Evolutionary conservation across 768 basidiomycete species (phyloP), one percentile per base, ranked within the genome.

Genomic region (Pholiota molesta): DNA sequence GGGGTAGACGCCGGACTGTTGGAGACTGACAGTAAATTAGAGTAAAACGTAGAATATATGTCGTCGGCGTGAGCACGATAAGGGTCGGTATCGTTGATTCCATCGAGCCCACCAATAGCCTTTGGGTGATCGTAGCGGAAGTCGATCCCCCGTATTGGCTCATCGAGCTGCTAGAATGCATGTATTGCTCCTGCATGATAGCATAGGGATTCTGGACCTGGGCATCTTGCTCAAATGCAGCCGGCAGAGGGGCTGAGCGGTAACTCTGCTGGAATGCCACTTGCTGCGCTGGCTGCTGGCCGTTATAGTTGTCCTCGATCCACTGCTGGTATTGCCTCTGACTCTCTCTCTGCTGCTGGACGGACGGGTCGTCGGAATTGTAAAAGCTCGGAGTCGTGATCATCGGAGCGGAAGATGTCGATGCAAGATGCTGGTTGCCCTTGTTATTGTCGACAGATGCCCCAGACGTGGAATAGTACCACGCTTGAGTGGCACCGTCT

Each of bases 311-410:
- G 55, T 49, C 47, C 47, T 78, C 74, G 19, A 73, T 69, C 77
- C 80, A 78, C 47, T 79, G 76, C 55, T 80, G 79, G 66, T 83
- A 84, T 55, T 81, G 75, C 1, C 55, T 61, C 28, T 71, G 75
- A 62, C 70, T 63, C 40, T 70, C 67, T 28, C 60, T 67, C 49
- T 65, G 65, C 49, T 70, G 69, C 35, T 71, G 66, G 14, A 73
- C 57, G 21, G 69, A 66, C n/a, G 72, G 67, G 3, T 76, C 74
- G 19, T 81, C 73, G 5, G 84, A 75, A 58, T 84, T 83, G 68
- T 86, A 87, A 66, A 85, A 84, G 7, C 83, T 78, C 9, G 83
- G 77, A 0, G 78, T 76, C 16, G 85, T 81, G 63, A 87, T 86
- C 86, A 87, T 86, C 42, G 75, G 64, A 51, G 77, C 68, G 57